Evolutionary conservation across 306 rosid species (phyloP).

Genomic region (Cotoneaster glaucophyllus): DNA sequence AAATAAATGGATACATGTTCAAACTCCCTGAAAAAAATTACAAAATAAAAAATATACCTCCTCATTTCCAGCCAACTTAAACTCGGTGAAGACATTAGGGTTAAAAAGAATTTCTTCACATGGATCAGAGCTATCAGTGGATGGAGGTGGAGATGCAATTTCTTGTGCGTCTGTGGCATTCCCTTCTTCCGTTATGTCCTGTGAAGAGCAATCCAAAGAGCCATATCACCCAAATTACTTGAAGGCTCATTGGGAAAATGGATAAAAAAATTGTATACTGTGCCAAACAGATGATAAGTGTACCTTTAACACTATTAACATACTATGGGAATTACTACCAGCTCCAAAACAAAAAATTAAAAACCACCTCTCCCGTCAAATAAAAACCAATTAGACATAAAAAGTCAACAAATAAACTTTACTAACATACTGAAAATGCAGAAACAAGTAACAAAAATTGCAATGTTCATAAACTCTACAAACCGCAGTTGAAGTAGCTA

Average conservation of each 20-base stretch:
- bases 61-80: constrained; percentile 72
- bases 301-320: not conserved
- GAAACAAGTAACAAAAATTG: not conserved
- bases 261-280: not conserved
- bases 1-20: constrained; percentile 15
- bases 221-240: not conserved
- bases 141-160: constrained; percentile 24
- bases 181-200: constrained; percentile 51
- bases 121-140: constrained; percentile 29
- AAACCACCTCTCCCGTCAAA: not conserved
- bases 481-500: constrained; percentile 4
- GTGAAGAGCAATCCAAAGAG: constrained; percentile 11
- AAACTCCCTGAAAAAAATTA: not conserved
- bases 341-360: not conserved
- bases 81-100: constrained; percentile 92
- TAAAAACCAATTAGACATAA: not conserved
- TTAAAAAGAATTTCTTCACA: constrained; percentile 61
- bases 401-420: not conserved
- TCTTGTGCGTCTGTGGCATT: constrained; percentile 43
- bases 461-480: constrained; percentile 7
- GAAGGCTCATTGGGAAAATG: not conserved
- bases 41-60: constrained; percentile 37
- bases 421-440: not conserved
- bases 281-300: not conserved
- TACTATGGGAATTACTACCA: too few species aligned